phyloP scores from a whole-genome alignment of 108 stramenopile species.

The Cylindrotheca fusiformis region DNA sequence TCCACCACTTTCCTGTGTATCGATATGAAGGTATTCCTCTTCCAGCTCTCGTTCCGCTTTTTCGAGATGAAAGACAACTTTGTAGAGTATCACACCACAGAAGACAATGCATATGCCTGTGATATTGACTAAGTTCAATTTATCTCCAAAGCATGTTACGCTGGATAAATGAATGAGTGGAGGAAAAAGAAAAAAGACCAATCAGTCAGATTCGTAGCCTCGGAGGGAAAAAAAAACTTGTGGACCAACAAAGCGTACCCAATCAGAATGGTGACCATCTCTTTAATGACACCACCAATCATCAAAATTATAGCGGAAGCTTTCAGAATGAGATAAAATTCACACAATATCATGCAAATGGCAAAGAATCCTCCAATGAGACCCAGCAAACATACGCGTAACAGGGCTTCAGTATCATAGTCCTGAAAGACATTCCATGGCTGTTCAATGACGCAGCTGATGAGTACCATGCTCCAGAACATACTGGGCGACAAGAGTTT shows the following conservation, averaged over 20 bases:
- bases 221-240: not conserved
- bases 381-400: conserved; percentile 47
- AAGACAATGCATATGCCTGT: conserved; percentile 72
- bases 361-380: conserved; percentile 72
- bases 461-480: conserved; percentile 68
- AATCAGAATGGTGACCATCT: conserved; percentile 79
- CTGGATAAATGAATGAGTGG: conserved; percentile 18
- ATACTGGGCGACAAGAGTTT: conserved; percentile 73
- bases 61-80: conserved; percentile 61
- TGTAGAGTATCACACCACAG: conserved; percentile 75
- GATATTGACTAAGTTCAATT: conserved; percentile 58
- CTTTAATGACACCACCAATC: conserved; percentile 91
- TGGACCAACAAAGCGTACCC: conserved; percentile 46
- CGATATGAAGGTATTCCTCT: not conserved
- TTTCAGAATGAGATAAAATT: conserved; percentile 85
- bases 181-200: not conserved
- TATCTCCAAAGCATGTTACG: conserved; percentile 69
- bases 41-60: conserved; percentile 28
- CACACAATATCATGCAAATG: conserved; percentile 83
- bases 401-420: conserved; percentile 23
- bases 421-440: conserved; percentile 61
- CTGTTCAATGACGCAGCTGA: conserved; percentile 59
- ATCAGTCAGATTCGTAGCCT: not conserved
- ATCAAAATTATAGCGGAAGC: conserved; percentile 82
- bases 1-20: conserved; percentile 5